Percentiles rank a stretch among this genome's conserved stretches.
Evolutionary conservation across 108 stramenopile genomes (phyloP).

Genomic region (Skeletonema grethae): DNA sequence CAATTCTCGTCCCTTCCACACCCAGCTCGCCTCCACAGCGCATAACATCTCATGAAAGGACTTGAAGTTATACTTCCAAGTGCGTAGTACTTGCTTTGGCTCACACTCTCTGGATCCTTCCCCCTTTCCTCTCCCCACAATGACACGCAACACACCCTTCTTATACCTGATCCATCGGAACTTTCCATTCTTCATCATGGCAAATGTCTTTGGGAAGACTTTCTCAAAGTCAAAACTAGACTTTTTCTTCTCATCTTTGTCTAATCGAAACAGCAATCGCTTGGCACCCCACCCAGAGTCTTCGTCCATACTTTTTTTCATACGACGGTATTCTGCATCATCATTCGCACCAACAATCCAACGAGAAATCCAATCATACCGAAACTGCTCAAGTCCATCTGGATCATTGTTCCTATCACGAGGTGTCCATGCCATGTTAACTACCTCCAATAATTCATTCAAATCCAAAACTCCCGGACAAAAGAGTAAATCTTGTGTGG

Average conservation of each 20-base stretch:
- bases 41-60: slow-evolving; percentile 50
- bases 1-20: slow-evolving; percentile 31
- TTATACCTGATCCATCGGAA: slow-evolving; percentile 44
- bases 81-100: slow-evolving; percentile 19
- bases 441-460: slow-evolving; percentile 31
- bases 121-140: slow-evolving; percentile 41
- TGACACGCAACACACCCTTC: slow-evolving; percentile 28
- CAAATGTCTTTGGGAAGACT: slow-evolving; percentile 44
- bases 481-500: slow-evolving; percentile 21
- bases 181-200: slow-evolving; percentile 27
- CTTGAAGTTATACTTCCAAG: slow-evolving; percentile 42
- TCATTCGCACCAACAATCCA: slow-evolving; percentile 10
- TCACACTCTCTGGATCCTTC: slow-evolving; percentile 11
- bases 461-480: slow-evolving; percentile 19
- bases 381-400: slow-evolving; percentile 14
- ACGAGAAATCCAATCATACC: slow-evolving; percentile 34
- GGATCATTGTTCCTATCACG: slow-evolving; percentile 16
- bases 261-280: slow-evolving; percentile 18
- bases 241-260: slow-evolving; percentile 5
- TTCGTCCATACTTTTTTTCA: slow-evolving; percentile 5
- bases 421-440: slow-evolving; percentile 39
- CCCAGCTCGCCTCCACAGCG: slow-evolving; percentile 44
- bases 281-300: slow-evolving; percentile 13
- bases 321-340: slow-evolving; percentile 12
- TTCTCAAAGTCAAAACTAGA: slow-evolving; percentile 32